Conservation (phyloP, 2,329 filamentous ascomycete species). For the Aspergillus glaucus region DNA sequence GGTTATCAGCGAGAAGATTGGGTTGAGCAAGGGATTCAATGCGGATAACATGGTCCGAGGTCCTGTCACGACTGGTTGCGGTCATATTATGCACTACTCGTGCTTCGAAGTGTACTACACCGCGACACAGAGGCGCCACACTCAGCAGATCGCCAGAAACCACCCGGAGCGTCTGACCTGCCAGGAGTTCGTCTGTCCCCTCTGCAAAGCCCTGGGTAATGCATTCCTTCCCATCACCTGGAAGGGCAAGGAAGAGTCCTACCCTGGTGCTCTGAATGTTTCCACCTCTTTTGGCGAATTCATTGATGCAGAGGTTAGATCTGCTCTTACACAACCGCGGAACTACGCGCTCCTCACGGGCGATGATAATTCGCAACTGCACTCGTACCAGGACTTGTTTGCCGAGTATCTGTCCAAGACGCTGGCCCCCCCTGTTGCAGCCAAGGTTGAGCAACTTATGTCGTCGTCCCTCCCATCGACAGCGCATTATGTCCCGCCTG, state of each 20-base stretch:
- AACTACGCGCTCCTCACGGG: conserved; percentile 41
- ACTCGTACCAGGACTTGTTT: conserved; percentile 44
- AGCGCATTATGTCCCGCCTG: conserved; percentile 22
- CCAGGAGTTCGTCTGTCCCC: conserved; percentile 90
- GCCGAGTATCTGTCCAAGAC: conserved; percentile 46
- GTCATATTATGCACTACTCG: conserved; percentile 96
- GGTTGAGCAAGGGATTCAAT: conserved; percentile 84
- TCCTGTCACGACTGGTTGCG: conserved; percentile 83
- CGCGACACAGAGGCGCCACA: conserved; percentile 75
- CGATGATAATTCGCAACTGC: conserved; percentile 24
- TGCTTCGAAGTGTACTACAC: conserved; percentile 91
- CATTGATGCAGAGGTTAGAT: conserved; percentile 55
- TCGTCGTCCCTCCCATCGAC: conserved; percentile 21
- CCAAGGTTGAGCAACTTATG: conserved; percentile 30
- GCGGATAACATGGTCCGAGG: conserved; percentile 60
- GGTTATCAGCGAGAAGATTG: conserved; percentile 68
- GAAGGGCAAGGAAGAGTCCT: conserved; percentile 83
- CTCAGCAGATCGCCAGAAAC: conserved; percentile 86
- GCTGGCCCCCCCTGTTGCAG: conserved; percentile 46
- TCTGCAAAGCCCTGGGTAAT: conserved; percentile 95
- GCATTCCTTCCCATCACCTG: conserved; percentile 91
- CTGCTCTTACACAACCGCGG: conserved; percentile 41
- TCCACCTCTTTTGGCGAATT: conserved; percentile 60
- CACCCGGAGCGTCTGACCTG: conserved; percentile 75
- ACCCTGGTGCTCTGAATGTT: conserved; percentile 64